A percentile compares a stretch with the other conserved stretches of the same genome.
Evolutionary conservation across 1,284 basidiomycete genomes (phyloP).

Genomic region (Termitomyces sp.): DNA sequence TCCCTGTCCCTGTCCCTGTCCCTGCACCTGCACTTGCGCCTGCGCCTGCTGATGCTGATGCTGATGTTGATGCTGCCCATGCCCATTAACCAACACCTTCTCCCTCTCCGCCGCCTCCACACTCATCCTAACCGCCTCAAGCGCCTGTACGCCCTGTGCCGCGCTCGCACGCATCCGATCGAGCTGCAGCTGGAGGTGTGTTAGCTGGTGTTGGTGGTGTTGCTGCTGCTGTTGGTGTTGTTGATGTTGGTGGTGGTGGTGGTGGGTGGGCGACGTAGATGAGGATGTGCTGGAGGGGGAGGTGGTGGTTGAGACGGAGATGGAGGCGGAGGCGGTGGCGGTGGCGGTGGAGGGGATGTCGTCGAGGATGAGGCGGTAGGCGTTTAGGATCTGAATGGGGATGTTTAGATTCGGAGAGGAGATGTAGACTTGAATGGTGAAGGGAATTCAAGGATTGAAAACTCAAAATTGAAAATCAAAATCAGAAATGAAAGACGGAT

Average conservation of each 20-base stretch:
- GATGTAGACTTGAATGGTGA: too few species aligned
- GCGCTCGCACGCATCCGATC: slow-evolving; percentile 41
- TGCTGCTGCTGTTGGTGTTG: background rate
- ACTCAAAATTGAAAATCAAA: too few species aligned
- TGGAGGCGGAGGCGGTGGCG: background rate
- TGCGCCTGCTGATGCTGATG: background rate
- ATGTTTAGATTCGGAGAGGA: too few species aligned
- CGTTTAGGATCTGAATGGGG: background rate
- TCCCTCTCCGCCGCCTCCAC: slow-evolving; percentile 1
- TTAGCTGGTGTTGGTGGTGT: background rate
- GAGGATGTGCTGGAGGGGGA: background rate
- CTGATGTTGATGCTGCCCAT: background rate
- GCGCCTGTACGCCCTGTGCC: slow-evolving; percentile 32
- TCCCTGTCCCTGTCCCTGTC: background rate
- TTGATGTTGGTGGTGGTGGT: background rate
- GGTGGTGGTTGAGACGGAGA: background rate
- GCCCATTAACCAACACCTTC: background rate
- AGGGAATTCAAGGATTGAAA: too few species aligned
- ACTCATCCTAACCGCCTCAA: slow-evolving; percentile 12
- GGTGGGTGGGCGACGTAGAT: background rate
- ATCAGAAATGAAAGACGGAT: too few species aligned
- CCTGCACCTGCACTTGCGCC: background rate
- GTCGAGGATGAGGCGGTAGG: background rate
- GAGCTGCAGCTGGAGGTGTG: slow-evolving; percentile 21
- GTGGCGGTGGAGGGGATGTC: background rate